Conservation (phyloP, 2,329 filamentous ascomycete genomes). For the Sordariomycetes sp. region DNA sequence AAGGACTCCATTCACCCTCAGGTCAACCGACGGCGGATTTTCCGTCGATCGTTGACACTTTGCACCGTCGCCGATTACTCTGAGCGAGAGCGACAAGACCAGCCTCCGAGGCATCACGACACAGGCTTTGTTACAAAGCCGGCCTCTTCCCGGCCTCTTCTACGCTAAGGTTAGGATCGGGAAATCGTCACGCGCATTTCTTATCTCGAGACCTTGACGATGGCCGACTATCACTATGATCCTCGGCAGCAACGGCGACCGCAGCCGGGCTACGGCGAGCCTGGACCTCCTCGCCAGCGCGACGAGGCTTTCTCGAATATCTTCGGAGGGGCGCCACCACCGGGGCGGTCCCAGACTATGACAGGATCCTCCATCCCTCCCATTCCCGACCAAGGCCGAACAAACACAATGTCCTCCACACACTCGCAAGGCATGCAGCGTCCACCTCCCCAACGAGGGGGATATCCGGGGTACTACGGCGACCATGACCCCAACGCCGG, state of each 20-base stretch:
- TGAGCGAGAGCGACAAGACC: too few species aligned
- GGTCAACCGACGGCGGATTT: too few species aligned
- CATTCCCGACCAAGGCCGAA: conserved; percentile 52
- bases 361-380: conserved; percentile 61
- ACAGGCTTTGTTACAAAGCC: too few species aligned
- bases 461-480: conserved; percentile 24
- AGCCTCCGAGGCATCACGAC: too few species aligned
- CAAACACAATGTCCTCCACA: conserved; percentile 66
- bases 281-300: conserved; percentile 56
- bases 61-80: too few species aligned
- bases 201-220: conserved; percentile 17
- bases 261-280: conserved; percentile 40
- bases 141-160: too few species aligned
- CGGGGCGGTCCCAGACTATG: conserved; percentile 93
- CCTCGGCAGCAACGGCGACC: conserved; percentile 37
- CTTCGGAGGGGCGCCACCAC: conserved; percentile 78
- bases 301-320: conserved; percentile 96
- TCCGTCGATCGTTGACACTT: too few species aligned
- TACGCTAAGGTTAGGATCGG: too few species aligned
- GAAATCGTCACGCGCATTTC: too few species aligned
- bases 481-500: conserved; percentile 16
- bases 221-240: conserved; percentile 51
- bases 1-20: too few species aligned
- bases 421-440: conserved; percentile 40
- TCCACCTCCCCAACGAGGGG: conserved; percentile 50